Base-by-base conservation (phyloP, 768 basidiomycete genomes). In the Amanita thiersii region DNA sequence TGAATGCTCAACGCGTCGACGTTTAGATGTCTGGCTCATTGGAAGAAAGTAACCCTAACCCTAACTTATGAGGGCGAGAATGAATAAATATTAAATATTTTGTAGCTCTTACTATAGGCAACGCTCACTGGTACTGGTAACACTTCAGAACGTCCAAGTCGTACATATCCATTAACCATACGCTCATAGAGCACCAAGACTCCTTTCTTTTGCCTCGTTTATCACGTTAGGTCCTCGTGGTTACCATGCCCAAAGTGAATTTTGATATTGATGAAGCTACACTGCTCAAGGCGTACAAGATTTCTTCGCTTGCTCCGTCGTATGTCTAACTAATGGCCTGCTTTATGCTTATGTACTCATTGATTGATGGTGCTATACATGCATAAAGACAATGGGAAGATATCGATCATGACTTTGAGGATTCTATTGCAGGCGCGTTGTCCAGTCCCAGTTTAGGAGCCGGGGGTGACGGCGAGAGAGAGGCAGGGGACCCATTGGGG, bases 271-370 rank as follows among this genome's bases (percentile, higher is more conserved):
- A 92, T 59, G 88, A 92, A 58, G 86, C 78, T 6, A 63, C 82
- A 8, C 62, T 98, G 30, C 75, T 98, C 44, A 91, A 91, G 63
- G 73, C 86, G 2, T 98, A 98, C 56, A 83, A 81, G 47, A 73
- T 98, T 33, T 81, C 83, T 9, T 79, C 78, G 15, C 65, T 90
- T 30, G 66, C 73, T 28, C 92, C 93, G 25, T 78, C 69, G 86
- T 89, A 71, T 52, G 66, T 47, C n/a, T n/a, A n/a, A n/a, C n/a
- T n/a, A n/a, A n/a, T n/a, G n/a, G 29, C 26, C 8, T 31, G 24
- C 32, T 47, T 15, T 10, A 28, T 33, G 37, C 19, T 33, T 34
- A 40, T 25, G 3, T 14, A 30, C 10, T 44, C 2, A 11, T 32
- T 44, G 31, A 46, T 31, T 38, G 14, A 15, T n/a, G n/a, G n/a